phyloP scores from a whole-genome alignment of 148 eudicot species.

The Arctostaphylos glauca region DNA sequence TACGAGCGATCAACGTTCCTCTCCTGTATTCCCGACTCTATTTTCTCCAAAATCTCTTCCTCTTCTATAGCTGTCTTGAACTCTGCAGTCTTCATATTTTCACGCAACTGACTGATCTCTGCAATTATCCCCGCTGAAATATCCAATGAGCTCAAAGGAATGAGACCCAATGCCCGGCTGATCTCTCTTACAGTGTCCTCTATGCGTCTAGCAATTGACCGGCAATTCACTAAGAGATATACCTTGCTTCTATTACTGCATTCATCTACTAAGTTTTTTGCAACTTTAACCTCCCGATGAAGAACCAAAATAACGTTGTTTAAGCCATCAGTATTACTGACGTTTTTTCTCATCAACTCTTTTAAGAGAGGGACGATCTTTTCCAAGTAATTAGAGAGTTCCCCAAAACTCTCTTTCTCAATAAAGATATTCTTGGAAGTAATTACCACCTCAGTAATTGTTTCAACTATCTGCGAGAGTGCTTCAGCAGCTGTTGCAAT shows the following conservation, averaged over 20 bases:
- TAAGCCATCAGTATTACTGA: conserved; percentile 15
- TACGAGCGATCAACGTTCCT: conserved; percentile 38
- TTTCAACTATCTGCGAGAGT: conserved; percentile 23
- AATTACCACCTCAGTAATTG: conserved; percentile 21
- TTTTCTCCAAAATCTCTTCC: conserved; percentile 40
- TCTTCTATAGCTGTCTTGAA: conserved; percentile 37
- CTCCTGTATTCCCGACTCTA: conserved; percentile 41
- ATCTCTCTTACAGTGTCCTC: conserved; percentile 31
- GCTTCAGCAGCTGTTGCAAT: conserved; percentile 15
- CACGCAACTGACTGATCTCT: conserved; percentile 26
- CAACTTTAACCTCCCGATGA: conserved; percentile 29
- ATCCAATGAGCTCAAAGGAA: conserved; percentile 31
- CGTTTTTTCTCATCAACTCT: conserved; percentile 27
- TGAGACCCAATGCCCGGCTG: conserved; percentile 26
- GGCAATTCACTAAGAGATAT: conserved; percentile 36
- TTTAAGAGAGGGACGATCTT: conserved; percentile 31
- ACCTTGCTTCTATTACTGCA: conserved; percentile 35
- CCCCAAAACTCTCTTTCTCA: conserved; percentile 26
- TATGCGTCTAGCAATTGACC: conserved; percentile 31
- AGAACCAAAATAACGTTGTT: conserved; percentile 22
- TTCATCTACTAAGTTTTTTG: conserved; percentile 27
- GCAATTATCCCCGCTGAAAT: conserved; percentile 24
- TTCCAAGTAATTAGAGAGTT: conserved; percentile 31
- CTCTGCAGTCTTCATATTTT: conserved; percentile 32
- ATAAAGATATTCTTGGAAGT: conserved; percentile 26